These are phyloP conservation scores for Capsella rubella DNA, from an alignment of 441 rosid genomes.

Conservation along the genomic window DNA sequence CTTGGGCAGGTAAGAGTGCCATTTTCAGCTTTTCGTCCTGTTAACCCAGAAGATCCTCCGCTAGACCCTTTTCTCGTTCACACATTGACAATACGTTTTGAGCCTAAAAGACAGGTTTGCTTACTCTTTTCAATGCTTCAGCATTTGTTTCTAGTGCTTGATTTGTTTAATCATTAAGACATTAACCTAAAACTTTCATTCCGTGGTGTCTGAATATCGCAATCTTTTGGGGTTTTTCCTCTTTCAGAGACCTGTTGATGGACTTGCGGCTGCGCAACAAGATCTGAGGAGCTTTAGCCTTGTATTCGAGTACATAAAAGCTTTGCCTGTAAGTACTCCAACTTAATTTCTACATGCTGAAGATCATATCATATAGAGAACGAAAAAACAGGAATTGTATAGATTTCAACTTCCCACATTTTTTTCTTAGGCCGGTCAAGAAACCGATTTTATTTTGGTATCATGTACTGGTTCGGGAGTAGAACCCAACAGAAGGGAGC, in stretches of 20 bases:
- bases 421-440: constrained; percentile 89
- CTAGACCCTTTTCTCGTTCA: constrained; percentile 94
- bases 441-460: constrained; percentile 89
- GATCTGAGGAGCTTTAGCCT: constrained; percentile 92
- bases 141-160: constrained; percentile 5
- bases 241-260: constrained; percentile 80
- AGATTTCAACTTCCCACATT: neutral
- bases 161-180: neutral
- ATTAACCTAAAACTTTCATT: constrained; percentile 2
- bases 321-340: constrained; percentile 76
- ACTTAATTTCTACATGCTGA: neutral
- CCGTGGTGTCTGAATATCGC: constrained; percentile 4
- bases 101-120: constrained; percentile 93
- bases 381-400: constrained; percentile 5
- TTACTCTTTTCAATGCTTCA: constrained; percentile 2
- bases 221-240: constrained; percentile 13
- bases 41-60: constrained; percentile 94
- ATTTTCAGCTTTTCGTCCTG: constrained; percentile 93
- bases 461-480: constrained; percentile 94
- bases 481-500: constrained; percentile 89
- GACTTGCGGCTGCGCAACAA: constrained; percentile 64
- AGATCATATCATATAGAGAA: neutral
- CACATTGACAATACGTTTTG: constrained; percentile 90
- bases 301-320: constrained; percentile 85
- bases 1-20: constrained; percentile 87